These are phyloP conservation scores for Ganoderma boninense DNA, from an alignment of 1,284 basidiomycete species.

Conservation along the genomic window DNA sequence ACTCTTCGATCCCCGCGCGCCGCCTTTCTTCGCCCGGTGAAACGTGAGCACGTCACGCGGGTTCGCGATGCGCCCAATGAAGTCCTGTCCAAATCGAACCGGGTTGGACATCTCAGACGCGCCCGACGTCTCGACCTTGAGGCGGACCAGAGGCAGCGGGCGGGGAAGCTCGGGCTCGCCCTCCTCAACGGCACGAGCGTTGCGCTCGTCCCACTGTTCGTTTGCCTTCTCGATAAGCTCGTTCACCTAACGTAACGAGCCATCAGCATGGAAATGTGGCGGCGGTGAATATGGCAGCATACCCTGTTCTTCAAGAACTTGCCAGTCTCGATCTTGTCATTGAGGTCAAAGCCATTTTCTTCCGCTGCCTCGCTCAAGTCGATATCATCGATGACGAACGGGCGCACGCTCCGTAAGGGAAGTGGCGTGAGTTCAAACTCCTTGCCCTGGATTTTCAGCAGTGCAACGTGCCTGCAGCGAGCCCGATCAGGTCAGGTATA, in stretches of 20 bases:
- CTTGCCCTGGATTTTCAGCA: constrained; percentile 87
- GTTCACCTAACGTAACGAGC: constrained; percentile 71
- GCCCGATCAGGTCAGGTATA: not conserved
- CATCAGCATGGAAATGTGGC: not conserved
- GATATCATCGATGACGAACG: constrained; percentile 93
- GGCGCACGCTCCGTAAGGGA: constrained; percentile 90
- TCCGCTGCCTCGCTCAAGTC: constrained; percentile 80
- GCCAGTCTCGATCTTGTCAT: constrained; percentile 82
- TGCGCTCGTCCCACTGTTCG: constrained; percentile 81
- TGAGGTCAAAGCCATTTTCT: constrained; percentile 77
- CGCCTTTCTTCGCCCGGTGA: constrained; percentile 80
- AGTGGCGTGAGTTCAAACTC: constrained; percentile 89
- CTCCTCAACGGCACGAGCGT: constrained; percentile 66
- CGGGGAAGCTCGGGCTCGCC: constrained; percentile 72
- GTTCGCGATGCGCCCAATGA: constrained; percentile 91
- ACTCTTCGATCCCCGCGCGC: constrained; percentile 38
- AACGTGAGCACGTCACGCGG: constrained; percentile 94
- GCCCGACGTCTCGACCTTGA: constrained; percentile 93
- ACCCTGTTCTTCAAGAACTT: constrained; percentile 83
- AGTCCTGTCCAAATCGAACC: constrained; percentile 96
- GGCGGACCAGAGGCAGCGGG: constrained; percentile 91
- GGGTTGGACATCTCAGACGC: constrained; percentile 93
- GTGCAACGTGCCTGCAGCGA: constrained; percentile 79
- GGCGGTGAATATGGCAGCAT: constrained; percentile 33
- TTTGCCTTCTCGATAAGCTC: constrained; percentile 83